Evolutionary conservation across 163 green algal genomes (phyloP).

Genomic region (Volvox carteri): DNA sequence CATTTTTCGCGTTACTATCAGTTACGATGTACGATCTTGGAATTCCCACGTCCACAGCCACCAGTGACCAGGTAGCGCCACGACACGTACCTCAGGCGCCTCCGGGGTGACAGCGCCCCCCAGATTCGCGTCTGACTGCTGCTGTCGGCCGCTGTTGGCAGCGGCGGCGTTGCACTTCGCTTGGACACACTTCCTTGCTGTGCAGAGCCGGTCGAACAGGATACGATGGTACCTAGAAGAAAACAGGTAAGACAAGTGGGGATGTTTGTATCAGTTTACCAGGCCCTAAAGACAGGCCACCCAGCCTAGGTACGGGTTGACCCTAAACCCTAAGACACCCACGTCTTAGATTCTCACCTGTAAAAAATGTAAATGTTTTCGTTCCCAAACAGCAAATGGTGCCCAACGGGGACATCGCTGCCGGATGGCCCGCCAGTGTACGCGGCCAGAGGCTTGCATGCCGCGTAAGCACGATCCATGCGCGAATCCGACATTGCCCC

Average conservation of each 20-base stretch:
- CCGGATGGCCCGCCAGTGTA: slow-evolving; percentile 16
- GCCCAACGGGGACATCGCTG: slow-evolving; percentile 42
- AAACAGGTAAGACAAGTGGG: too few species aligned
- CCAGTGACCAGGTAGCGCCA: too few species aligned
- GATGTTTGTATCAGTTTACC: too few species aligned
- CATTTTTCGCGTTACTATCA: too few species aligned
- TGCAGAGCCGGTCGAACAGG: slow-evolving; percentile 85
- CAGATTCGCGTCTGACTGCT: neutral
- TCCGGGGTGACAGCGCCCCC: slow-evolving; percentile 43
- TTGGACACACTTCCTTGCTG: slow-evolving; percentile 63
- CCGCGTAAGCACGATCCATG: slow-evolving; percentile 35
- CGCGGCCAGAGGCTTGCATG: slow-evolving; percentile 58
- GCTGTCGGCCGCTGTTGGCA: slow-evolving; percentile 40
- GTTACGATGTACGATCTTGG: too few species aligned
- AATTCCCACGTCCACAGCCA: too few species aligned
- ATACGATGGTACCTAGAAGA: slow-evolving; percentile 78
- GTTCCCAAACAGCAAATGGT: slow-evolving; percentile 92
- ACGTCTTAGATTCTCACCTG: slow-evolving; percentile 65
- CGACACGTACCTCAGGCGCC: slow-evolving; percentile 3
- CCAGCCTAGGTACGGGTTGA: too few species aligned
- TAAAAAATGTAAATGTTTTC: slow-evolving; percentile 95
- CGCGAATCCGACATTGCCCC: slow-evolving; percentile 14
- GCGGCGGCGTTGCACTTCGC: slow-evolving; percentile 55
- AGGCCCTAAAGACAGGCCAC: too few species aligned
- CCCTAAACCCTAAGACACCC: too few species aligned